phyloP scores from a whole-genome alignment of 2,329 filamentous ascomycete species.

The Rhexocercosporidium sp. region DNA sequence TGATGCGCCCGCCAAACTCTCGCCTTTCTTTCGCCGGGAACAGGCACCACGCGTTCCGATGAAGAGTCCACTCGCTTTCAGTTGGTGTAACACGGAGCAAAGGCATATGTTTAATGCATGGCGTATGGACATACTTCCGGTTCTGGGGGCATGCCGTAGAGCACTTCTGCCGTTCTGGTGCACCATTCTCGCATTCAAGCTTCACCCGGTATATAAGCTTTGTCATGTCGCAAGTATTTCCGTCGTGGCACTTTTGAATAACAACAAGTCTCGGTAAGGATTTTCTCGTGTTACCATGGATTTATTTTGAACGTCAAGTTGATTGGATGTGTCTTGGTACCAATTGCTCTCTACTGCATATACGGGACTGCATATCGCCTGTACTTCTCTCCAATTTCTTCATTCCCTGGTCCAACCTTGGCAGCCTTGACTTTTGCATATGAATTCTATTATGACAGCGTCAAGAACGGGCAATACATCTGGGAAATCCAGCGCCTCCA shows the following conservation, averaged over 20 bases:
- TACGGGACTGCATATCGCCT: neutral
- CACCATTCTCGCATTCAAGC: neutral
- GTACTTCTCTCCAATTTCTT: neutral
- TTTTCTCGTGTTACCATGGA: neutral
- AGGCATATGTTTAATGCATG: neutral
- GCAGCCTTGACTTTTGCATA: conserved; percentile 38
- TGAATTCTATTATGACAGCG: conserved; percentile 33
- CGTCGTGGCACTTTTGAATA: neutral
- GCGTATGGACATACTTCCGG: neutral
- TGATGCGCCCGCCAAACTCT: too few species aligned
- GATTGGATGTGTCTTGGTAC: neutral
- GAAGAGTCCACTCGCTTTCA: neutral
- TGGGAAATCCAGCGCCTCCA: conserved; percentile 24
- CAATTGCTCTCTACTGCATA: neutral
- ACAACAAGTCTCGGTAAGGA: neutral
- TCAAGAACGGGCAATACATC: conserved; percentile 25
- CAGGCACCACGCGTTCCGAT: neutral
- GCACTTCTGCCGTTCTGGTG: neutral
- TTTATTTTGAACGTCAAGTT: neutral
- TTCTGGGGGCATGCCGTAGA: neutral
- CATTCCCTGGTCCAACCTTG: conserved; percentile 40
- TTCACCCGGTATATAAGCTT: neutral
- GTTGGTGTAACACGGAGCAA: neutral
- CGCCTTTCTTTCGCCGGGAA: too few species aligned
- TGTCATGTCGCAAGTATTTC: neutral